These are phyloP conservation scores for Hydnomerulius pinastri DNA, from an alignment of 768 basidiomycete species.

Conservation along the genomic window DNA sequence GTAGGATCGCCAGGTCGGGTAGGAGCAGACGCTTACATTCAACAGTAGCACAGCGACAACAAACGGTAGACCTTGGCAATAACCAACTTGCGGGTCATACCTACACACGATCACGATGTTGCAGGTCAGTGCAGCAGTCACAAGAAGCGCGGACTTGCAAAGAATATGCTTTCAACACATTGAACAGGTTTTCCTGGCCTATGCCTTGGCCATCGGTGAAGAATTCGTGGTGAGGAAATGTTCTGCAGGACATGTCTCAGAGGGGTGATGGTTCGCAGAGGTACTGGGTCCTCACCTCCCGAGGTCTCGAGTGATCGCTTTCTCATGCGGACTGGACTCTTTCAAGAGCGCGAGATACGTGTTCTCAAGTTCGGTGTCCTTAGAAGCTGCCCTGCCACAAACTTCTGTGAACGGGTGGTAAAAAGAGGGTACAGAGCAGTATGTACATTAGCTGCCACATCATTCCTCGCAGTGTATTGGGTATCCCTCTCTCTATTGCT, in stretches of 20 bases:
- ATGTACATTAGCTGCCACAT: conserved; percentile 93
- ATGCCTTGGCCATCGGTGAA: conserved; percentile 94
- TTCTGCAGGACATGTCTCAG: conserved; percentile 46
- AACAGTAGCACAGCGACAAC: conserved; percentile 91
- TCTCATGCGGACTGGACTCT: conserved; percentile 86
- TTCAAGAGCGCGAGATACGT: conserved; percentile 83
- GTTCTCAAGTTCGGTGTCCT: conserved; percentile 82
- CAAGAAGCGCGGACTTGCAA: conserved; percentile 50
- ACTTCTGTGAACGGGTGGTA: conserved; percentile 11
- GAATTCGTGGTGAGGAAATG: conserved; percentile 96
- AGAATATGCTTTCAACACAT: conserved; percentile 97
- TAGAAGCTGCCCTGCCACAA: conserved; percentile 80
- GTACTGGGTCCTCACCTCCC: conserved; percentile 55
- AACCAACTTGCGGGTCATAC: conserved; percentile 92
- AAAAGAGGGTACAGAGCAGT: conserved; percentile 7
- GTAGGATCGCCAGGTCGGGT: neutral
- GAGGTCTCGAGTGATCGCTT: conserved; percentile 90
- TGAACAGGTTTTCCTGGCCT: conserved; percentile 97
- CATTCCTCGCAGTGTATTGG: conserved; percentile 85
- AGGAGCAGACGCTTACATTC: conserved; percentile 58
- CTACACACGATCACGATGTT: conserved; percentile 42
- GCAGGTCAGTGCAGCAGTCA: neutral
- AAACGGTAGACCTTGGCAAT: conserved; percentile 97
- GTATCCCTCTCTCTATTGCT: conserved; percentile 93
- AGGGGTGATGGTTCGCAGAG: conserved; percentile 2